Evolutionary conservation across 176 grass and related monocot genomes (phyloP).

Genomic region (Zoysia pacifica): DNA sequence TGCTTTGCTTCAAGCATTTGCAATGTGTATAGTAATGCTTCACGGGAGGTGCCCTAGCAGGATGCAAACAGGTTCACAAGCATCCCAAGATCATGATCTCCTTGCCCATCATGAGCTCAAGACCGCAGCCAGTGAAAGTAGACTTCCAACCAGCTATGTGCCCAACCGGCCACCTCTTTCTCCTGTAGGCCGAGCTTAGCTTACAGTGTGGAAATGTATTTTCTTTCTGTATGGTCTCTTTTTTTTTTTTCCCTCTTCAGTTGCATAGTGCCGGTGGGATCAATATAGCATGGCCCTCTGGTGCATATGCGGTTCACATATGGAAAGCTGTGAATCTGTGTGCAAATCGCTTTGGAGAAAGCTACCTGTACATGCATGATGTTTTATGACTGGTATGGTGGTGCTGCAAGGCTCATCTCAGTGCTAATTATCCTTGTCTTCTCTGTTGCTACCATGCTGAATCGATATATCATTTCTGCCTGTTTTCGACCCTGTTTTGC

Average conservation of each 20-base stretch:
- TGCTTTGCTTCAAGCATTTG: slow-evolving; percentile 75
- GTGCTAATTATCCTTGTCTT: too few relatives aligned
- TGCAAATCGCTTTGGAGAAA: slow-evolving; percentile 35
- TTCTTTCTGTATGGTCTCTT: slow-evolving; percentile 21
- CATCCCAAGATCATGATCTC: slow-evolving; percentile 37
- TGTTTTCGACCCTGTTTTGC: too few relatives aligned
- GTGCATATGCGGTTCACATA: slow-evolving; percentile 4
- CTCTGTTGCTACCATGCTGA: too few relatives aligned
- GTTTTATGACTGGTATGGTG: slow-evolving; percentile 40
- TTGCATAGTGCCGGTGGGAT: neutral
- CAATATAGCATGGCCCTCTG: too few relatives aligned
- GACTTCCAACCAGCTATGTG: slow-evolving; percentile 63
- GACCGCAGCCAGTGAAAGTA: slow-evolving; percentile 38
- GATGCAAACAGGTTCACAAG: slow-evolving; percentile 34
- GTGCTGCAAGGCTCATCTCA: slow-evolving; percentile 54
- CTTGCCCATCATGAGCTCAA: slow-evolving; percentile 48
- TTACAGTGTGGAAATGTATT: neutral
- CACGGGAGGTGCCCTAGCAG: slow-evolving; percentile 50
- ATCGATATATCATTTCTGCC: too few relatives aligned
- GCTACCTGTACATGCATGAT: slow-evolving; percentile 43
- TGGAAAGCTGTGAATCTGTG: slow-evolving; percentile 27
- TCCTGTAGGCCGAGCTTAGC: slow-evolving; percentile 80
- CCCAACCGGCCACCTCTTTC: slow-evolving; percentile 72
- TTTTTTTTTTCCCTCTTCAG: slow-evolving; percentile 14
- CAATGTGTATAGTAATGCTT: slow-evolving; percentile 78